A percentile compares a stretch with the other conserved stretches of the same genome.
These are phyloP conservation scores for Fusarium goolgardi DNA, from an alignment of 2,329 filamentous ascomycete species.

Conservation along the genomic window DNA sequence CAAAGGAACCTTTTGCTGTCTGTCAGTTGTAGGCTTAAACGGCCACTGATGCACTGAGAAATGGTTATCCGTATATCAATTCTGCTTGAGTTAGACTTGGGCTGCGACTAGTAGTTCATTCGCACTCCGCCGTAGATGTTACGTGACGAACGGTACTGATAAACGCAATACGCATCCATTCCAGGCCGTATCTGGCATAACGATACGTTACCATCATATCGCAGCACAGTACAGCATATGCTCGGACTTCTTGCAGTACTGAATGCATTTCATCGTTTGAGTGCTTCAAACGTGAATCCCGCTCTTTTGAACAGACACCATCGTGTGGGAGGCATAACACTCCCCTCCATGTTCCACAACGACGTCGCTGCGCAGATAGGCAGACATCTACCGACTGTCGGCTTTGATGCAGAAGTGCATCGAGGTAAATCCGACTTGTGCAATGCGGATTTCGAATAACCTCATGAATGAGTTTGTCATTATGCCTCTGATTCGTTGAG, in stretches of 20 bases:
- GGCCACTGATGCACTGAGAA: constrained; percentile 27
- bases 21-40: constrained; percentile 19
- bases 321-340: constrained; percentile 25
- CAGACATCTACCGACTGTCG: constrained; percentile 12
- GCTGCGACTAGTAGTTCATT: constrained; percentile 39
- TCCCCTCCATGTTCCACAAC: constrained; percentile 35
- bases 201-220: constrained; percentile 28
- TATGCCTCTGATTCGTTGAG: constrained; percentile 7
- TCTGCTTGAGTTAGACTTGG: constrained; percentile 15
- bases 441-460: constrained; percentile 7
- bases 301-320: constrained; percentile 42
- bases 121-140: constrained; percentile 42
- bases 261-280: constrained; percentile 7
- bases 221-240: constrained; percentile 4
- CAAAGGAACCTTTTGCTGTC: constrained; percentile 25
- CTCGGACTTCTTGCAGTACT: background rate
- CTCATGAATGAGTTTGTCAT: constrained; percentile 19
- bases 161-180: constrained; percentile 32
- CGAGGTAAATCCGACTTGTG: background rate
- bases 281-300: constrained; percentile 28
- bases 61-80: constrained; percentile 17
- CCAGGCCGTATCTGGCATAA: constrained; percentile 23
- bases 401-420: background rate
- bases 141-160: constrained; percentile 29
- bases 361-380: constrained; percentile 32